Evolutionary conservation across 2,329 filamentous ascomycete genomes (phyloP), one percentile per base, ranked within the genome.

Genomic region (Taxawa tesnikishii): DNA sequence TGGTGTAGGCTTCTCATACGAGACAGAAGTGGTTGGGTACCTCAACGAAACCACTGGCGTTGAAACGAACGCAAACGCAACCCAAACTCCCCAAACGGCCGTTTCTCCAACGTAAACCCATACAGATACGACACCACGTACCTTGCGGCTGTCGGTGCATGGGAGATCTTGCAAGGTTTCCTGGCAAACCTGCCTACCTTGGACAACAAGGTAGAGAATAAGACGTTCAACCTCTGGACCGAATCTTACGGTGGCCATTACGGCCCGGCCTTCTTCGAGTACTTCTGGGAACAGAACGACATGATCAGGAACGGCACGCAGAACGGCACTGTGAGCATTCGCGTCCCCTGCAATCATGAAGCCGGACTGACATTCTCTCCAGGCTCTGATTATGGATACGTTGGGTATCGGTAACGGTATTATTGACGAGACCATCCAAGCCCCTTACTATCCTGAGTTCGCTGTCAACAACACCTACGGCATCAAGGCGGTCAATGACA

Each of bases 371-470:
- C n/a, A n/a, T n/a, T n/a, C n/a, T n/a, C n/a, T n/a, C n/a, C n/a
- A n/a, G n/a, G n/a, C n/a, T n/a, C n/a, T 75, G 4, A 60, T 67
- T 29, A 67, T 13, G 65, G 68, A 46, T 26, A 38, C 60, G 63
- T 32, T 70, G 2, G 68, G 68, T 3, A 64, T 72, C 18, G 66
- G 66, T 25, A 72, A 72, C 38, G 68, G 67, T 3, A 68, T 73
- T 42, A 66, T 73, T 43, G 65, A 67, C 15, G 62, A 66, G 34
- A 54, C 50, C 4, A 63, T 68, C 28, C 70, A 74, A 38, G 51
- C 54, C 10, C 51, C 42, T 4, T 51, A 60, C 33, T 70, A 68
- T 34, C 66, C 67, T 0, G 62, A 68, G 28, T 68, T 69, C 33
- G 64, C 66, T 1, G 52, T 62, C 12, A 59, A 70, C 48, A 70